Percentiles rank a stretch among this genome's conserved stretches.
phyloP scores from a whole-genome alignment of 345 rosid genomes.

The Lepidium aucheri region DNA sequence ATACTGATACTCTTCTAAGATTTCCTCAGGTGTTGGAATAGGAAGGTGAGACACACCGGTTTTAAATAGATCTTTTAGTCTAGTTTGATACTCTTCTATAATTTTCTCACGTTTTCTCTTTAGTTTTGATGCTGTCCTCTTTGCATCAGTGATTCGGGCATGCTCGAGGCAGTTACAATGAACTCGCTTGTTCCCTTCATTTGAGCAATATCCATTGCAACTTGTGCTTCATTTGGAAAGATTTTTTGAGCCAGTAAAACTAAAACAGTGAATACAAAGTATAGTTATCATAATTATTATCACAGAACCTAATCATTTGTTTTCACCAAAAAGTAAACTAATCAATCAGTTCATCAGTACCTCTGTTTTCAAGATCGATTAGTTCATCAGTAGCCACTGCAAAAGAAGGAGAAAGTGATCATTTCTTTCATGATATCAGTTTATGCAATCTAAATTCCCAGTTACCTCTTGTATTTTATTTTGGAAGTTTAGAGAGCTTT shows the following conservation, averaged over 20 bases:
- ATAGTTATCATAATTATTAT: too few species aligned
- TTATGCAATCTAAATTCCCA: too few species aligned
- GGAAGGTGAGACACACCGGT: too few species aligned
- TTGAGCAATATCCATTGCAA: conserved; percentile 59
- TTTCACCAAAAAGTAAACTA: background rate
- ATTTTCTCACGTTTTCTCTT: too few species aligned
- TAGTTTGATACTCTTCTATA: too few species aligned
- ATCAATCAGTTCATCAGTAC: conserved; percentile 21
- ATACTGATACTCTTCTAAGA: too few species aligned
- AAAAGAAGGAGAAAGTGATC: conserved; percentile 54
- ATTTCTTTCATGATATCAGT: too few species aligned
- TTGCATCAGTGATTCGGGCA: conserved; percentile 13
- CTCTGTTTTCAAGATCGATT: conserved; percentile 75
- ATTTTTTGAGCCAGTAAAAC: conserved; percentile 72
- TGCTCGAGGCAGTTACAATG: conserved; percentile 26
- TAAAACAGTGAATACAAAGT: conserved; percentile 21
- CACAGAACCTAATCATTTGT: background rate
- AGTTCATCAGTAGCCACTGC: conserved; percentile 56
- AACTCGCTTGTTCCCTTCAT: conserved; percentile 60
- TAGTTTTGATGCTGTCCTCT: conserved; percentile 39
- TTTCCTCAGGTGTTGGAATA: too few species aligned
- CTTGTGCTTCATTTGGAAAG: conserved; percentile 79
- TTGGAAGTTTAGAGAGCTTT: too few species aligned
- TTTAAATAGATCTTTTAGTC: too few species aligned
- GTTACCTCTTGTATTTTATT: too few species aligned